A percentile compares a stretch with the other conserved stretches of the same genome.
Conservation (phyloP, 2,329 filamentous ascomycete genomes). For the Pseudogymnoascus pannorum region DNA sequence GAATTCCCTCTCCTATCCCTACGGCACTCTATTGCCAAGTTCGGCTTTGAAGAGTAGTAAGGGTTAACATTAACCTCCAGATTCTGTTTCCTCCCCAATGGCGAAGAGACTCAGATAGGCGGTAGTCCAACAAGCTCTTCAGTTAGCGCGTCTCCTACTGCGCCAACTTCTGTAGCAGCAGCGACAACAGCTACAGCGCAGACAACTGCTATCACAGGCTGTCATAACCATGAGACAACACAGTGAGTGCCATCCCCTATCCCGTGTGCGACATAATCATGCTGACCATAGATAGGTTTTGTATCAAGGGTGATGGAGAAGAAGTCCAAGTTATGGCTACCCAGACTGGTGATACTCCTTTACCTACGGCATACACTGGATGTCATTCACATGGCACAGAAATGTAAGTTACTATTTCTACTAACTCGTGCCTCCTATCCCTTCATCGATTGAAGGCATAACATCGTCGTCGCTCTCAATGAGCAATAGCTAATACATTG, state of each 20-base stretch:
- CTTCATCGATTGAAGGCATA: not conserved
- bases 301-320: constrained; percentile 35
- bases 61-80: not conserved
- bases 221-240: constrained; percentile 44
- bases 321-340: constrained; percentile 40
- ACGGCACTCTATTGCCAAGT: not conserved
- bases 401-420: constrained; percentile 37
- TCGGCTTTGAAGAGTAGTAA: not conserved
- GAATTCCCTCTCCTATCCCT: not conserved
- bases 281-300: constrained; percentile 31
- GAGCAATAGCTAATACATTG: not conserved
- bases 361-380: constrained; percentile 54
- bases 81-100: constrained; percentile 9
- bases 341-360: constrained; percentile 45
- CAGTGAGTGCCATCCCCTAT: constrained; percentile 11
- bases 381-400: constrained; percentile 56
- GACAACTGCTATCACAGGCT: constrained; percentile 43
- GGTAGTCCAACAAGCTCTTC: not conserved
- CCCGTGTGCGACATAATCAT: constrained; percentile 19
- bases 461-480: not conserved
- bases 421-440: not conserved
- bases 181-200: constrained; percentile 27
- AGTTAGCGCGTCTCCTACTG: constrained; percentile 24
- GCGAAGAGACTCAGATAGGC: constrained; percentile 6
- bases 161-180: constrained; percentile 17